Base-by-base conservation (phyloP, 805 yeast genomes). In the Wickerhamiella galacta region DNA sequence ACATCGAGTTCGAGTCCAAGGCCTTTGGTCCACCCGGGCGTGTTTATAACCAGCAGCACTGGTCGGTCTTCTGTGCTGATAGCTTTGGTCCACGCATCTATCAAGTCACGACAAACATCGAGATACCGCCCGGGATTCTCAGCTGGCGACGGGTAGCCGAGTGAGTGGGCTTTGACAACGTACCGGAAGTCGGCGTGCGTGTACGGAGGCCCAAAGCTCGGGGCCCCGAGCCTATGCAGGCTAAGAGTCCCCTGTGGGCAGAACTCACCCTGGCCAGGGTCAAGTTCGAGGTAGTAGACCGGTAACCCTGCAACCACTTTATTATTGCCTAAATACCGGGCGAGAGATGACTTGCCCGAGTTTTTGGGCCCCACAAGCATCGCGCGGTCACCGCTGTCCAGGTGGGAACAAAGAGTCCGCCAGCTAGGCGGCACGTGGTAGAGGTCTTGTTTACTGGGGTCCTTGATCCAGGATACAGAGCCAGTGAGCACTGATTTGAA, bases 11-110 rank as follows among this genome's bases (percentile, higher is more conserved):
- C 75, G 11, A 74, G 60, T 0, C 95, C 95, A 40, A 70, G 72
- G 0, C 95, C 95, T 52, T 78, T 79, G 20, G 82, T 68, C 94
- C 94, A 83, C 0, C 94, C 94, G 0, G 95, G 87, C 1, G 85
- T 69, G 45, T 83, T 83, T 3, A 85, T 63, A 1, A 83, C 51
- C 3, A 82, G 53, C 11, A 58, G 64, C 15, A 37, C 31, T 9
- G 30, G 30, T 15, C 8, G 19, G 20, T 32, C 41, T 38, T 18
- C 39, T 51, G 16, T 43, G 41, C 20, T 42, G 10, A 27, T 12
- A 6, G 33, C 43, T 2, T 8, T 16, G 4, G 22, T 16, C 16
- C 54, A 66, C 10, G 48, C 47, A 2, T 47, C 42, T 6, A 66
- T 48, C 14, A 80, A 51, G 3, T 59, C 48, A 22, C 52, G 47